Evolutionary conservation across 2,329 filamentous ascomycete species (phyloP).

Genomic region (Pseudogymnoascus sp.): DNA sequence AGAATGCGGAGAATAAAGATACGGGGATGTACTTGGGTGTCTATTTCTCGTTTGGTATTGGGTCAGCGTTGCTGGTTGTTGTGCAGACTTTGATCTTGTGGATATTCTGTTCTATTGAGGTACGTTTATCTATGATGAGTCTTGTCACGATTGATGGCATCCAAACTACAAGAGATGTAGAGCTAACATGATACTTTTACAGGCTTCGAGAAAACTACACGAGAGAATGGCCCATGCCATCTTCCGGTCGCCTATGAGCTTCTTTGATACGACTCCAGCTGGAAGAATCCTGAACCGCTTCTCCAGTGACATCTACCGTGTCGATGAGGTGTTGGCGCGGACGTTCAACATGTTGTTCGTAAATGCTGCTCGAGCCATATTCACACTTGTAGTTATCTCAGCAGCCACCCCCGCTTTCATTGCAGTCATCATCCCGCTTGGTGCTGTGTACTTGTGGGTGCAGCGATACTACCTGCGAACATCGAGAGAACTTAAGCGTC

Average conservation of each 20-base stretch:
- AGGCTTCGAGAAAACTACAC: slow-evolving; percentile 91
- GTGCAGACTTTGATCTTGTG: slow-evolving; percentile 89
- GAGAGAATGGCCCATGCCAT: slow-evolving; percentile 96
- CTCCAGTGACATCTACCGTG: slow-evolving; percentile 72
- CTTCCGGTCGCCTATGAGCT: slow-evolving; percentile 96
- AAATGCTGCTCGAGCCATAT: slow-evolving; percentile 64
- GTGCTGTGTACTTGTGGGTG: slow-evolving; percentile 78
- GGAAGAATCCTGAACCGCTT: slow-evolving; percentile 97
- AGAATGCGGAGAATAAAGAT: slow-evolving; percentile 57
- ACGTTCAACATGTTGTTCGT: slow-evolving; percentile 96
- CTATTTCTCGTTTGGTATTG: slow-evolving; percentile 91
- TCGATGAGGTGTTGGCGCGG: slow-evolving; percentile 88
- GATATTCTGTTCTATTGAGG: slow-evolving; percentile 99
- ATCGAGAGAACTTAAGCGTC: slow-evolving; percentile 88
- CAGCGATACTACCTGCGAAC: slow-evolving; percentile 96
- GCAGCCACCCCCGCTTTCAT: slow-evolving; percentile 73
- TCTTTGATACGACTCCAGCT: slow-evolving; percentile 94
- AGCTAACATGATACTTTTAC: slow-evolving; percentile 15
- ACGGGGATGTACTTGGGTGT: slow-evolving; percentile 88
- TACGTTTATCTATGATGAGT: slow-evolving; percentile 31
- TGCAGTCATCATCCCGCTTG: slow-evolving; percentile 70
- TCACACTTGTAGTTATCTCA: slow-evolving; percentile 82
- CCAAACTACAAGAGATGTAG: slow-evolving; percentile 1
- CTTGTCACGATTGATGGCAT: slow-evolving; percentile 19
- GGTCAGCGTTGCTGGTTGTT: slow-evolving; percentile 75